phyloP scores from a whole-genome alignment of 1,139 yeast genomes.

The Spencermartinsiella ligniputridi region DNA sequence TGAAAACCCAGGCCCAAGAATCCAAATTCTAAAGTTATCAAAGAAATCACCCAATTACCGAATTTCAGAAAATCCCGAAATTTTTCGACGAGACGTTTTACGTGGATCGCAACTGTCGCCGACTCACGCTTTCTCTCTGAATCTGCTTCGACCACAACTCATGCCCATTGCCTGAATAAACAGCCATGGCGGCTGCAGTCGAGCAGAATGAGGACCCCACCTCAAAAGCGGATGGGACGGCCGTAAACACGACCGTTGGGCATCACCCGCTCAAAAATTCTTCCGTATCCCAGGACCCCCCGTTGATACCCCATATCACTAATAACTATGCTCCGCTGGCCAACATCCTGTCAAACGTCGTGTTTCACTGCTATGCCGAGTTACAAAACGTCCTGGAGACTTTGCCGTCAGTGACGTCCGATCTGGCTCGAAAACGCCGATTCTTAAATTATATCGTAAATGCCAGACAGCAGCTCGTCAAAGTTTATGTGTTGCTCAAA shows the following conservation, averaged over 20 bases:
- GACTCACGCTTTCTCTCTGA: neutral
- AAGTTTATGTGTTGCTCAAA: conserved; percentile 76
- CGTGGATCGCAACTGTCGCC: too few relatives aligned
- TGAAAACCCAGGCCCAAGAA: too few relatives aligned
- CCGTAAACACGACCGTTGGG: neutral
- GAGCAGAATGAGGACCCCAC: neutral
- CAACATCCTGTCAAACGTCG: conserved; percentile 53
- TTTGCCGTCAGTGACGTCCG: conserved; percentile 51
- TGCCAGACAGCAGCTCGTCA: conserved; percentile 75
- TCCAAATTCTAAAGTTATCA: too few relatives aligned
- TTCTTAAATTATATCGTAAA: conserved; percentile 64
- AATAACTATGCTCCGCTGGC: conserved; percentile 65
- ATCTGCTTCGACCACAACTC: conserved; percentile 1
- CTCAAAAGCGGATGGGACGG: neutral
- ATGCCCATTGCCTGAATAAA: neutral
- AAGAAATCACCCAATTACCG: too few relatives aligned
- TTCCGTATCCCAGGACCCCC: conserved; percentile 12
- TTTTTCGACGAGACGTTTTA: too few relatives aligned
- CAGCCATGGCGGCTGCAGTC: conserved; percentile 6
- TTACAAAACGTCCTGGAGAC: conserved; percentile 59
- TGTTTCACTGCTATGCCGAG: conserved; percentile 62
- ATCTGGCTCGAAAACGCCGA: conserved; percentile 59
- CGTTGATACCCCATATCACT: conserved; percentile 64
- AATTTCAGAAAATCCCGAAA: too few relatives aligned
- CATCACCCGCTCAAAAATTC: conserved; percentile 1